A percentile compares a stretch with the other conserved stretches of the same genome.
phyloP scores from a whole-genome alignment of 257 asterid genomes.

The Gardenia jasminoides region DNA sequence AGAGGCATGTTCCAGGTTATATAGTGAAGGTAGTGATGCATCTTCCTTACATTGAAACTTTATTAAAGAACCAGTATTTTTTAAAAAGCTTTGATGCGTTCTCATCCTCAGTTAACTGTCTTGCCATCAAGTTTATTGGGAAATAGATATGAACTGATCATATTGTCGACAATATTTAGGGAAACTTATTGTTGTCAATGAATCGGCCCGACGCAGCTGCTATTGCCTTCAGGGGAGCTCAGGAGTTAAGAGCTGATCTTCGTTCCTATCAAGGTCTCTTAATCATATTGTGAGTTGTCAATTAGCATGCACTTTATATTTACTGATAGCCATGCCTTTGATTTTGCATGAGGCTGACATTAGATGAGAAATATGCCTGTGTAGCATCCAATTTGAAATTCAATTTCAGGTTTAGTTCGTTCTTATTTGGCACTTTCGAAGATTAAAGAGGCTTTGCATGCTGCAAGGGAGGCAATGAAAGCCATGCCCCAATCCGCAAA shows the following conservation, averaged over 20 bases:
- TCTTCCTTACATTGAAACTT: neutral
- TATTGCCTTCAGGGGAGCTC: constrained; percentile 79
- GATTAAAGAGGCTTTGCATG: constrained; percentile 87
- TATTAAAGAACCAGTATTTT: neutral
- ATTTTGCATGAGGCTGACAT: constrained; percentile 5
- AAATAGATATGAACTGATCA: neutral
- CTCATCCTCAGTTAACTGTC: neutral
- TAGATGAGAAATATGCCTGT: neutral
- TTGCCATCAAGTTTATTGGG: neutral
- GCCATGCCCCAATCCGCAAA: constrained; percentile 98
- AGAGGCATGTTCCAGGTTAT: constrained; percentile 86
- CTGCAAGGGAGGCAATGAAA: constrained; percentile 98
- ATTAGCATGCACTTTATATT: neutral
- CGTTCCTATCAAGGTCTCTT: constrained; percentile 91
- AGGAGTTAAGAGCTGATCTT: constrained; percentile 93
- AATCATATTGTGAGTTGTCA: neutral
- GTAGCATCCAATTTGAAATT: constrained; percentile 1
- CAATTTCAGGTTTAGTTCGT: constrained; percentile 80
- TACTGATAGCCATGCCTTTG: neutral
- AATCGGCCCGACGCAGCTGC: constrained; percentile 92
- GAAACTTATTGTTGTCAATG: constrained; percentile 79
- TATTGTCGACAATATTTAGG: constrained; percentile 45
- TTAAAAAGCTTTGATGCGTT: neutral
- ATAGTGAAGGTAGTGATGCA: constrained; percentile 75
- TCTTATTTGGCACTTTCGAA: constrained; percentile 80